Base-by-base conservation (phyloP, 2,329 filamentous ascomycete species). In the Aspergillus udagawae region DNA sequence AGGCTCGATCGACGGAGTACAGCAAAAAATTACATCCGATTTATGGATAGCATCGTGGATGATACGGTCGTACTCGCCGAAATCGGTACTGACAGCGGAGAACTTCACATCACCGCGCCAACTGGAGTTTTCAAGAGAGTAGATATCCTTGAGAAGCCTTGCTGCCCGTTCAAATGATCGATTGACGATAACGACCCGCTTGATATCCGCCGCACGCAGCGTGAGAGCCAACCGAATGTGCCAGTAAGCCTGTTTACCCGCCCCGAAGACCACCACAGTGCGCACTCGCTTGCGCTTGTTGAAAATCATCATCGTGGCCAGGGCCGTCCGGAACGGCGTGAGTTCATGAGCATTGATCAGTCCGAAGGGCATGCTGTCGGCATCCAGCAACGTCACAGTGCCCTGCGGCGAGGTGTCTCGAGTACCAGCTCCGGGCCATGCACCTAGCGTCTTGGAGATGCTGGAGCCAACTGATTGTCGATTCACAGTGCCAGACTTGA, bases 241-340 rank as follows among this genome's bases (percentile, higher is more conserved):
- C 92, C 92, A 97, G 77, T 93, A 96, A 12, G 93, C 93, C 77
- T 97, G 92, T 65, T 88, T 86, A 49, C 93, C 93, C 35, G 89
- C 87, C 25, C 93, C 93, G 71, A 97, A 97, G 53, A 96, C 88
- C 14, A 88, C 87, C 10, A 97, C 70, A 14, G 87, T 90, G 69
- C 88, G 86, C 45, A 96, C 87, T 28, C 83, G 82, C 55, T 83
- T 79, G 55, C 93, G 89, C 66, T 73, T 82, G 67, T 84, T 84
- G 20, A 88, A 79, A 63, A 88, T 78, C 56, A 87, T 83, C 12
- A 83, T 82, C 5, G 78, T 67, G 0, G 83, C 83, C 12, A 90
- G 75, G 0, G 86, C 84, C 0, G 87, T 90, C 49, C 87, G 81
- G 73, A 89, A 90, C 1, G 86, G 86, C 0, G 87, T 90, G 20